These are phyloP conservation scores for Trypanosoma scelopori DNA, from an alignment of 208 protist genomes.

Conservation along the genomic window DNA sequence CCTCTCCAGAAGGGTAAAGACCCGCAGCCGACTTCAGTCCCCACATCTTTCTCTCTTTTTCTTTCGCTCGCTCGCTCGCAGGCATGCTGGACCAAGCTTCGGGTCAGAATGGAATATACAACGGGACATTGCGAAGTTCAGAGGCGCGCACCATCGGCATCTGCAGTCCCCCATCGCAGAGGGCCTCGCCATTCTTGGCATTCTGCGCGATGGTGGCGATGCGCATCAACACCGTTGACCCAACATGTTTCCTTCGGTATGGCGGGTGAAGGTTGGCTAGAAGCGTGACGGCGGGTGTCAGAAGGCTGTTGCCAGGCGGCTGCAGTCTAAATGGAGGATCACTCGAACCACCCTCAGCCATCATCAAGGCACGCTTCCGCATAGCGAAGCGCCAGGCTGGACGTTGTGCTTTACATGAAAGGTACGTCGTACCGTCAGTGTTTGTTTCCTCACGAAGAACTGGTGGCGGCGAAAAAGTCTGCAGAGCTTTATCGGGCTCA, in stretches of 20 bases:
- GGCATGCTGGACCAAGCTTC: too few relatives aligned
- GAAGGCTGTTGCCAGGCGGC: not conserved
- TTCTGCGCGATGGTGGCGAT: slow-evolving; percentile 17
- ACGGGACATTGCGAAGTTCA: slow-evolving; percentile 36
- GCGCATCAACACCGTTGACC: slow-evolving; percentile 10
- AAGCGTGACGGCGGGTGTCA: slow-evolving; percentile 28
- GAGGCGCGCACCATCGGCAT: slow-evolving; percentile 54
- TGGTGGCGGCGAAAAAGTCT: slow-evolving; percentile 32
- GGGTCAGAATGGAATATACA: slow-evolving; percentile 12
- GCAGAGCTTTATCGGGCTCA: slow-evolving; percentile 21
- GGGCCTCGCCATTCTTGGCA: slow-evolving; percentile 30
- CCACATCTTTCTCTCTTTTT: too few relatives aligned
- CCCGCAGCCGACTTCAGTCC: too few relatives aligned
- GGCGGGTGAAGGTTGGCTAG: slow-evolving; percentile 49
- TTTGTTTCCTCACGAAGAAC: slow-evolving; percentile 50
- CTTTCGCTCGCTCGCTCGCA: too few relatives aligned
- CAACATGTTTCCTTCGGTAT: slow-evolving; percentile 1
- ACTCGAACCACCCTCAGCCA: slow-evolving; percentile 1
- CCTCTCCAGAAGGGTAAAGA: too few relatives aligned
- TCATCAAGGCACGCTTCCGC: slow-evolving; percentile 35
- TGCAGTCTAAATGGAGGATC: slow-evolving; percentile 8
- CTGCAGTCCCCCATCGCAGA: slow-evolving; percentile 30
- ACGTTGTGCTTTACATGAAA: slow-evolving; percentile 56
- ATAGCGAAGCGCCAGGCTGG: slow-evolving; percentile 45
- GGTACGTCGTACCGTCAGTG: slow-evolving; percentile 51